phyloP scores from a whole-genome alignment of 129 eudicot species.

The Pseudognaphalium luteoalbum region DNA sequence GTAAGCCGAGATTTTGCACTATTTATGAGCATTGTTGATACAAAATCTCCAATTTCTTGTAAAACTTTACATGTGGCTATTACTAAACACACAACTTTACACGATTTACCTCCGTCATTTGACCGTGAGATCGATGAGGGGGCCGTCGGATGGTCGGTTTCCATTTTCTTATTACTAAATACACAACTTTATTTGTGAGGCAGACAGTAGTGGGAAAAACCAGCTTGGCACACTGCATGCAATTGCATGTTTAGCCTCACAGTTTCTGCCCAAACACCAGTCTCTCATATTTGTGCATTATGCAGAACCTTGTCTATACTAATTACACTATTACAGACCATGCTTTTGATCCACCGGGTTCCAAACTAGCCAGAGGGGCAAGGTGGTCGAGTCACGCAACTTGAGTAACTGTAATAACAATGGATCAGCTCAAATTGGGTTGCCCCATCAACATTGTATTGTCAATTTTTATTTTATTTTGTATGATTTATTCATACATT shows the following conservation, averaged over 20 bases:
- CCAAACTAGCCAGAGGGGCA: neutral
- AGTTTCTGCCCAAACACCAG: slow-evolving; percentile 21
- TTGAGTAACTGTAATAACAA: neutral
- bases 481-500: neutral
- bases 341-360: slow-evolving; percentile 19
- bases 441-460: neutral
- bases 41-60: neutral
- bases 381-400: neutral
- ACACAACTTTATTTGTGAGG: slow-evolving; percentile 46
- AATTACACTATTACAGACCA: neutral
- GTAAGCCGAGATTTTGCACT: neutral
- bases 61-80: no score
- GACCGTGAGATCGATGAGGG: no score
- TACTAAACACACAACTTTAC: no score
- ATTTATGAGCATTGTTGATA: neutral
- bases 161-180: no score
- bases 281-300: neutral
- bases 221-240: slow-evolving; percentile 70
- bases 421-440: neutral
- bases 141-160: no score
- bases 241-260: slow-evolving; percentile 66
- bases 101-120: no score
- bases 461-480: no score
- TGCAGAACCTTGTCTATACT: slow-evolving; percentile 20
- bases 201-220: slow-evolving; percentile 95